Evolutionary conservation across 148 eudicot species (phyloP).

Genomic region (Rhododendron simsii): DNA sequence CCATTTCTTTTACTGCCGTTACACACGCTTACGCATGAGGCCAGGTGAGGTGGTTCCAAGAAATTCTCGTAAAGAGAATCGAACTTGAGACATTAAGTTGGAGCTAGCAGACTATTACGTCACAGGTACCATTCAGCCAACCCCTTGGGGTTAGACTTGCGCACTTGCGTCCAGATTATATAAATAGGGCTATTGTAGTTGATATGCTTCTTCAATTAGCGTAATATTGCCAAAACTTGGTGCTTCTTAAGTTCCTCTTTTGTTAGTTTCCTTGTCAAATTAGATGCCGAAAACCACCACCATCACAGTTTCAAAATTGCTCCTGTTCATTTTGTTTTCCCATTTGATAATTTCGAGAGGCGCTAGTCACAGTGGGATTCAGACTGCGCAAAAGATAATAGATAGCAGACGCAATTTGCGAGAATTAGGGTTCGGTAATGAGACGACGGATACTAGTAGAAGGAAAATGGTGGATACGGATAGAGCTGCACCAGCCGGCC

Average conservation of each 20-base stretch:
- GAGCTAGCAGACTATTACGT: too few species aligned
- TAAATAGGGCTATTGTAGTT: not conserved
- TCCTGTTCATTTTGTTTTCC: not conserved
- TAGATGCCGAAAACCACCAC: not conserved
- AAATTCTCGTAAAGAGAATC: too few species aligned
- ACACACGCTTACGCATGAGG: too few species aligned
- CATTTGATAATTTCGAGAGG: not conserved
- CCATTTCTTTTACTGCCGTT: not conserved
- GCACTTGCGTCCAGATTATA: not conserved
- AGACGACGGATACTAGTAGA: not conserved
- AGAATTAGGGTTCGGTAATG: not conserved
- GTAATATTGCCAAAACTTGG: not conserved
- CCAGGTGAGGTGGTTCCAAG: too few species aligned
- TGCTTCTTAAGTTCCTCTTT: not conserved
- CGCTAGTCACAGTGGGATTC: not conserved
- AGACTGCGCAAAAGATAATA: not conserved
- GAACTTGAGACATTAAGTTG: too few species aligned
- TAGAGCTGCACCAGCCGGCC: not conserved
- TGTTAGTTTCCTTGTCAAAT: not conserved
- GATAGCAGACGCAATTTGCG: not conserved
- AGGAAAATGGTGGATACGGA: not conserved
- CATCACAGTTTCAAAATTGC: not conserved
- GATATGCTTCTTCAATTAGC: not conserved
- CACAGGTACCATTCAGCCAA: too few species aligned
- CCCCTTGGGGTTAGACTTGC: too few species aligned